These are phyloP conservation scores for Lodderomyces orthopsilosis DNA, from an alignment of 1,139 yeast species.

Conservation along the genomic window DNA sequence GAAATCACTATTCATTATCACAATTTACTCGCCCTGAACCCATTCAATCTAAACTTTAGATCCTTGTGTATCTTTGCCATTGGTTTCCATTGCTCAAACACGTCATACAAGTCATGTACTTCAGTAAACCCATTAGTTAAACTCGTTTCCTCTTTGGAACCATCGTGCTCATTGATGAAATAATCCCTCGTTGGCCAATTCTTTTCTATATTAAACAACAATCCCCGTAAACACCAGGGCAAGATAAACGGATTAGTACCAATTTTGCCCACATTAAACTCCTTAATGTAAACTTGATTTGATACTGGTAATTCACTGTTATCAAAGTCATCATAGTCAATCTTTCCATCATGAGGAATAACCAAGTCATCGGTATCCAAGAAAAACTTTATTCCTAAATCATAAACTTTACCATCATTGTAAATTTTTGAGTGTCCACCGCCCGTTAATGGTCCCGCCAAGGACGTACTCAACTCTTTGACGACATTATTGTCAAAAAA, in stretches of 20 bases:
- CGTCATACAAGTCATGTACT: conserved; percentile 57
- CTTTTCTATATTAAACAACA: conserved; percentile 61
- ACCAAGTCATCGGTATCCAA: conserved; percentile 71
- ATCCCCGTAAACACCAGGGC: conserved; percentile 91
- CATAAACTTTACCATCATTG: conserved; percentile 82
- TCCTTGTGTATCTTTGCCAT: conserved; percentile 78
- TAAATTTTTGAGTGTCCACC: conserved; percentile 93
- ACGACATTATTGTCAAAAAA: conserved; percentile 73
- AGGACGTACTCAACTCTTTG: conserved; percentile 74
- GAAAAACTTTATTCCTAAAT: conserved; percentile 69
- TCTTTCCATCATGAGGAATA: conserved; percentile 25
- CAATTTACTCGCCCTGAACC: conserved; percentile 54
- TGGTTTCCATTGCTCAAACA: conserved; percentile 85
- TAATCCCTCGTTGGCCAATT: conserved; percentile 44
- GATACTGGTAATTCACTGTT: conserved; percentile 25
- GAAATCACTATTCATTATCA: conserved; percentile 10
- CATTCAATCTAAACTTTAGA: conserved; percentile 78
- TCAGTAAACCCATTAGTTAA: conserved; percentile 48
- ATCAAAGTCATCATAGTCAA: conserved; percentile 11
- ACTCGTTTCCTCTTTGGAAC: conserved; percentile 19
- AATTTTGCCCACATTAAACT: conserved; percentile 57
- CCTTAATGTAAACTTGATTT: conserved; percentile 55
- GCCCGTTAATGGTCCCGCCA: conserved; percentile 90
- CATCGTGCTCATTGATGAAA: conserved; percentile 22
- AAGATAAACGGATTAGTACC: conserved; percentile 79